Conservation (phyloP, 1,139 yeast species). For the Suhomyces yuchorum region DNA sequence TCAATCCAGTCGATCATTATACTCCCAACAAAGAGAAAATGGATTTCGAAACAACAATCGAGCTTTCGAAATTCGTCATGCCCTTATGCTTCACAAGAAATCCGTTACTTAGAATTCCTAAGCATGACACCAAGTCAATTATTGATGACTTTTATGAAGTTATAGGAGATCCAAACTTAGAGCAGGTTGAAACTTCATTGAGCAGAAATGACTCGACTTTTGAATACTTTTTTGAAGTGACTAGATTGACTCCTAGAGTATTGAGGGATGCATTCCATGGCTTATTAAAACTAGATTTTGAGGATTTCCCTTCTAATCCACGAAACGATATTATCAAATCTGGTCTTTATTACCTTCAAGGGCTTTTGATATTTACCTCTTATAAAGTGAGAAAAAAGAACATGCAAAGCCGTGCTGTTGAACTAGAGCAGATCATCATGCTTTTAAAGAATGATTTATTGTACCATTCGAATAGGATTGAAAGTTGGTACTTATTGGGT, state of each 20-base stretch:
- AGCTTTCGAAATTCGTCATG: conserved; percentile 61
- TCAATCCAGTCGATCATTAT: conserved; percentile 67
- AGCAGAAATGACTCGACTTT: conserved; percentile 47
- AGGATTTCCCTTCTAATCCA: conserved; percentile 14
- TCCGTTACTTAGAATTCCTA: conserved; percentile 58
- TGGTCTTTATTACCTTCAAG: conserved; percentile 77
- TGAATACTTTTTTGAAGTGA: conserved; percentile 53
- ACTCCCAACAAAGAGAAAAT: conserved; percentile 47
- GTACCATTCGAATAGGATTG: conserved; percentile 68
- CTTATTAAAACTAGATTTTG: conserved; percentile 38
- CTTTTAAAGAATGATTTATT: conserved; percentile 67
- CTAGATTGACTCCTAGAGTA: conserved; percentile 49
- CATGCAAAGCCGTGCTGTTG: conserved; percentile 80
- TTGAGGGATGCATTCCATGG: conserved; percentile 65
- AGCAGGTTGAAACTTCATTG: conserved; percentile 33
- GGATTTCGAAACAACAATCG: conserved; percentile 50
- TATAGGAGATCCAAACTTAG: conserved; percentile 64
- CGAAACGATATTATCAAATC: conserved; percentile 26
- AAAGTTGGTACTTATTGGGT: conserved; percentile 85
- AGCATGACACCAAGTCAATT: conserved; percentile 70
- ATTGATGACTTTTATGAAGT: conserved; percentile 75
- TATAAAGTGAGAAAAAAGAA: conserved; percentile 71
- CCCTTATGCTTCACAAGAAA: conserved; percentile 63
- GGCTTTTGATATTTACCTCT: conserved; percentile 63
- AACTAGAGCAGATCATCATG: conserved; percentile 70